Evolutionary conservation across 306 rosid genomes (phyloP).

Genomic region (Prunus dulcis): DNA sequence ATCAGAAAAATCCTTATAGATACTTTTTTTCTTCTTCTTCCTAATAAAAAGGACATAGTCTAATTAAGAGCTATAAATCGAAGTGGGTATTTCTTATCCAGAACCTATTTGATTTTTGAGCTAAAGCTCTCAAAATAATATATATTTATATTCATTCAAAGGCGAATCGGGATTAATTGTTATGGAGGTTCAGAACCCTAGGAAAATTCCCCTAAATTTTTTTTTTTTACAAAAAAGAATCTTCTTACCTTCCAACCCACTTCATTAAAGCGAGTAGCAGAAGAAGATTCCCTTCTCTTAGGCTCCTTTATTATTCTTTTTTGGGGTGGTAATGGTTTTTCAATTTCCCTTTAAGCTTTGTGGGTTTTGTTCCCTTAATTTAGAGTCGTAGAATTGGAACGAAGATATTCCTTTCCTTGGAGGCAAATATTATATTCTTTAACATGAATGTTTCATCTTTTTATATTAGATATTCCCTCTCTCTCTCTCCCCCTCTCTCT

Average conservation of each 20-base stretch:
- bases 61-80: not conserved
- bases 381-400: constrained; percentile 89
- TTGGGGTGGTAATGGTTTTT: constrained; percentile 20
- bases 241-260: constrained; percentile 98
- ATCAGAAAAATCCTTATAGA: not conserved
- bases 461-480: constrained; percentile 65
- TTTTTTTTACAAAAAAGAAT: constrained; percentile 38
- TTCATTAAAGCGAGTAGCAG: constrained; percentile 83
- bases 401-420: constrained; percentile 89
- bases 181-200: constrained; percentile 30
- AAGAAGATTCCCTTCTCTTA: constrained; percentile 63
- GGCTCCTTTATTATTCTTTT: constrained; percentile 66
- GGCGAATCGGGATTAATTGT: constrained; percentile 25
- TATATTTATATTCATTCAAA: not conserved
- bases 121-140: not conserved
- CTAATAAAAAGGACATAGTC: not conserved
- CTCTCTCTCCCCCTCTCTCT: constrained; percentile 3
- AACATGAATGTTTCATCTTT: constrained; percentile 57
- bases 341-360: constrained; percentile 53
- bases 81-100: not conserved
- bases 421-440: constrained; percentile 58
- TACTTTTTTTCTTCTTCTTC: no score
- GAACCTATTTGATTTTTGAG: not conserved
- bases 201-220: constrained; percentile 35
- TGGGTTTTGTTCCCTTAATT: constrained; percentile 73